Evolutionary conservation across 1,284 basidiomycete genomes (phyloP).

Genomic region (Ustanciosporium gigantosporum): DNA sequence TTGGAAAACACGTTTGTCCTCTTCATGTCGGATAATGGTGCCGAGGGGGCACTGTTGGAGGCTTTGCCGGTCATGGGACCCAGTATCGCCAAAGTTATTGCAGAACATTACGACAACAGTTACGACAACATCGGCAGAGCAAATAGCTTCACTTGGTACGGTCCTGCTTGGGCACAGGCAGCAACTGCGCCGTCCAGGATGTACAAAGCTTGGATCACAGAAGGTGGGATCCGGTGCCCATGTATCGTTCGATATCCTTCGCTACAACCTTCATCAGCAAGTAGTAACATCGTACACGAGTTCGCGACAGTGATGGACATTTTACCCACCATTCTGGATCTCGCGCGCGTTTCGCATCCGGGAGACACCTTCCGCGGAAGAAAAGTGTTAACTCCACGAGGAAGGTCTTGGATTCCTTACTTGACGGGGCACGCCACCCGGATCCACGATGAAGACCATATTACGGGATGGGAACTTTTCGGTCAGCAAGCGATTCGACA

Average conservation of each 20-base stretch:
- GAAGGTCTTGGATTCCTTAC: conserved; percentile 17
- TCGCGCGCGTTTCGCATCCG: conserved; percentile 38
- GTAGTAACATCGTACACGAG: conserved; percentile 16
- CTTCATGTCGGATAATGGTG: conserved; percentile 60
- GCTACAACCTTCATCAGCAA: not conserved
- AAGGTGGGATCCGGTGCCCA: conserved; percentile 57
- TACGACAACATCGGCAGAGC: conserved; percentile 46
- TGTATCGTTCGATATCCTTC: conserved; percentile 8
- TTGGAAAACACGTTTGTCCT: conserved; percentile 59
- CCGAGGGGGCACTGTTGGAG: conserved; percentile 54
- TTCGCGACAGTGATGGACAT: conserved; percentile 61
- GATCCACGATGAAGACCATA: conserved; percentile 16
- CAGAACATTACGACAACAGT: conserved; percentile 41
- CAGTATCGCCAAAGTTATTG: conserved; percentile 22
- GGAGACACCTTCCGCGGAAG: conserved; percentile 2
- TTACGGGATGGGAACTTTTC: conserved; percentile 42
- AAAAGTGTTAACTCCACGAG: conserved; percentile 5
- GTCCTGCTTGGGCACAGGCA: conserved; percentile 55
- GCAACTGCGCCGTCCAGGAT: conserved; percentile 53
- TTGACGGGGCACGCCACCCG: conserved; percentile 1
- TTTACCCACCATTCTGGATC: conserved; percentile 57
- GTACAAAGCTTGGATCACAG: conserved; percentile 55
- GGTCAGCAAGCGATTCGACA: conserved; percentile 48
- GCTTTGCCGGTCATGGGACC: conserved; percentile 39
- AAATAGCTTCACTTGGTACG: conserved; percentile 49